Evolutionary conservation across 805 yeast species (phyloP).

Genomic region (Candida palmyrensis): DNA sequence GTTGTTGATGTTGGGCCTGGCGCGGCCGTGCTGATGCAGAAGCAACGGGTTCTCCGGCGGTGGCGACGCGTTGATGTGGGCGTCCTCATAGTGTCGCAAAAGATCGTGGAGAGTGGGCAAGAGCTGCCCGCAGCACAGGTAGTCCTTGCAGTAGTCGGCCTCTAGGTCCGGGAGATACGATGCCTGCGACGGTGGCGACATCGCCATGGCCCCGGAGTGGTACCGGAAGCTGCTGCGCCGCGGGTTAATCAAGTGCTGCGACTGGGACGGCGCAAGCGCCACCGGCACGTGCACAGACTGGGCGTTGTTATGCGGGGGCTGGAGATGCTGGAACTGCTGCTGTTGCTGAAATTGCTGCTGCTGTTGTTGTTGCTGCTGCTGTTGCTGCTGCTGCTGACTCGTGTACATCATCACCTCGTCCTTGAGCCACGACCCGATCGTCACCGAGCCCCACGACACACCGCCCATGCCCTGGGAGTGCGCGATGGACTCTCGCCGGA

Average conservation of each 20-base stretch:
- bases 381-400: slow-evolving; percentile 10
- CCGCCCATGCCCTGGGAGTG: slow-evolving; percentile 99
- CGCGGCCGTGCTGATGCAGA: slow-evolving; percentile 15
- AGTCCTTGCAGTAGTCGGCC: slow-evolving; percentile 95
- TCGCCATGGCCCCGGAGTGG: slow-evolving; percentile 23
- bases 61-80: slow-evolving; percentile 68
- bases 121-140: slow-evolving; percentile 90
- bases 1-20: slow-evolving; percentile 30
- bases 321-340: no score
- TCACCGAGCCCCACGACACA: slow-evolving; percentile 92
- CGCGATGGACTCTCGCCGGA: slow-evolving; percentile 87
- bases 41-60: slow-evolving; percentile 33
- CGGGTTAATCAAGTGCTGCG: slow-evolving; percentile 2
- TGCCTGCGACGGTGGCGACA: slow-evolving; percentile 66
- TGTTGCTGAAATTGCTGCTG: slow-evolving; percentile 15
- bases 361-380: slow-evolving; percentile 14
- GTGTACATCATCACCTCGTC: slow-evolving; percentile 76
- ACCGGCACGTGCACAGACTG: slow-evolving; percentile 8
- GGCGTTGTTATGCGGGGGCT: slow-evolving; percentile 6
- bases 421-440: slow-evolving; percentile 92
- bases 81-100: slow-evolving; percentile 92
- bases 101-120: slow-evolving; percentile 92
- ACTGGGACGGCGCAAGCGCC: no score
- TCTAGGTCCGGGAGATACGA: slow-evolving; percentile 89
- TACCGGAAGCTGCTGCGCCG: slow-evolving; percentile 13